Evolutionary conservation across 2,329 filamentous ascomycete species (phyloP), one percentile per base, ranked within the genome.

Genomic region (Sporothrix mexicana): DNA sequence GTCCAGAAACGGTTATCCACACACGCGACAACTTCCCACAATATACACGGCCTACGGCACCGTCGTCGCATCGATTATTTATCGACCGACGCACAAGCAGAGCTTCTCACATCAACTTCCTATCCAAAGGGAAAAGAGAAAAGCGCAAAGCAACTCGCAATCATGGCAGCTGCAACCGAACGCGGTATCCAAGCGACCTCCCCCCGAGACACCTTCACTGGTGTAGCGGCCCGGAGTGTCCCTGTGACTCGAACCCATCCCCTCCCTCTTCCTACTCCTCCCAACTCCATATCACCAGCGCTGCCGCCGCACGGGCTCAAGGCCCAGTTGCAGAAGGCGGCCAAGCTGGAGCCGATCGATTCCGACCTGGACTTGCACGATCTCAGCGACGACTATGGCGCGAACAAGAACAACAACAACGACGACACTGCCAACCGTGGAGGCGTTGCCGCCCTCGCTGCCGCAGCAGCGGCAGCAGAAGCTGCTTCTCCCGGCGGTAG

Each of bases 211-310:
- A 88, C 88, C 88, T 91, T 91, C 82, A 84, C 88, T 91, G 89
- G 84, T 90, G 89, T 91, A 90, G 88, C 88, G 86, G 88, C 88
- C 82, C 85, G 86, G 85, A 88, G 87, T 78, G 87, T 89, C 81
- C 84, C 87, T 86, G 85, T 88, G 87, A 88, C 88, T 84, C 85
- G 83, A 83, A 82, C 84, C 84, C 85, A 87, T 78, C 85, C 89
- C 80, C 89, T 96, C 79, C 93, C 92, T 81, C 90, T 97, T 79
- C 94, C 93, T 76, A 98, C 95, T 81, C 95, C 95, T 80, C 95
- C 95, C 74, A 97, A 95, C 85, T 98, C 95, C 82, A 94, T 98
- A 81, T 98, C 95, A 75, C 95, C 95, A 67, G 91, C 90, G 77
- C 87, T 98, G 77, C 91, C 92, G 78, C 93, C 95, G 74, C 93